These are phyloP conservation scores for Vigna reflexopilosa DNA, from an alignment of 306 rosid species.

Conservation along the genomic window DNA sequence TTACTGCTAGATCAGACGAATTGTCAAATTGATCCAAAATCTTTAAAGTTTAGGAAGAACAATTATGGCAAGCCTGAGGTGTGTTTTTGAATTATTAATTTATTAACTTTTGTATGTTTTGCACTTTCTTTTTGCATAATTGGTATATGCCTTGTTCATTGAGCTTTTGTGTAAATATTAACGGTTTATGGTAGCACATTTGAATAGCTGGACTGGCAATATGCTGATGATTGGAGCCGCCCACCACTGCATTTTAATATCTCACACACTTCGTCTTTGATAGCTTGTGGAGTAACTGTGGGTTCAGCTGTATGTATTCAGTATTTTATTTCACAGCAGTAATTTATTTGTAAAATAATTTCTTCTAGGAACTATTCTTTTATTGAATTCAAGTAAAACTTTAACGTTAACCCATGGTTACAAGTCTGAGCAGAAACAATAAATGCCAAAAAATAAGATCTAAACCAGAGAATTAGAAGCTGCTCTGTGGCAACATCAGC, in stretches of 20 bases:
- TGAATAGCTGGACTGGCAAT: conserved; percentile 73
- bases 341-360: not conserved
- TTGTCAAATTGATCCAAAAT: conserved; percentile 65
- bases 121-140: conserved; percentile 13
- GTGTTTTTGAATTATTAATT: conserved; percentile 41
- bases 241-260: conserved; percentile 91
- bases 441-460: no score
- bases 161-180: not conserved
- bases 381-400: no score
- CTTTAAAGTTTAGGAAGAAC: conserved; percentile 77
- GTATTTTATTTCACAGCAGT: conserved; percentile 24
- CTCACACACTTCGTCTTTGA: conserved; percentile 84
- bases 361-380: no score
- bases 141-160: conserved; percentile 26
- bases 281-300: conserved; percentile 87
- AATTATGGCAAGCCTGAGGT: conserved; percentile 90
- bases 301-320: conserved; percentile 67
- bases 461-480: no score
- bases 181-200: conserved; percentile 41
- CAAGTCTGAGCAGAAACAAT: no score
- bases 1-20: conserved; percentile 74
- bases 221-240: conserved; percentile 57
- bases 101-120: conserved; percentile 25
- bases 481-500: no score
- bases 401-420: no score